Evolutionary conservation across 2,329 filamentous ascomycete species (phyloP), one percentile per base, ranked within the genome.

Genomic region (Akanthomyces uredinophilus): DNA sequence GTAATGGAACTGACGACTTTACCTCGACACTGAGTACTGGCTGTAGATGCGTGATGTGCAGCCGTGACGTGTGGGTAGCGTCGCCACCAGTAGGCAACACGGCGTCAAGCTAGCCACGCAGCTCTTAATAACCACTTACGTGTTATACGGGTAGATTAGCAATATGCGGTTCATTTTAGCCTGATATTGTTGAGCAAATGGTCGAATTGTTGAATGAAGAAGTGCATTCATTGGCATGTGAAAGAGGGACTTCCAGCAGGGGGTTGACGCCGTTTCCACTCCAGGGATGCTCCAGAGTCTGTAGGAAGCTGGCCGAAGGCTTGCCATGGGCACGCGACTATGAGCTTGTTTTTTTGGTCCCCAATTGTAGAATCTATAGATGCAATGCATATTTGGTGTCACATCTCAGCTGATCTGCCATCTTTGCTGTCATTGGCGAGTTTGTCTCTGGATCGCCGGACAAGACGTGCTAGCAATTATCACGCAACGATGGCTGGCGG

Each of bases 1-100:
- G 61, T 59, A 63, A 59, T 59, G 54, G 54, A 53, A 53, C 59
- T 59, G 47, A 56, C 41, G 53, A 55, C 35, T 62, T 62, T 57
- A 57, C 53, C 60, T 57, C 27, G 32, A 22, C 24, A n/a, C 20
- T 53, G 47, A 29, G 27, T 5, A 29, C 14, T 39, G 37, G 13
- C 16, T 16, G 37, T 47, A 47, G n/a, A 27, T 22, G 44, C n/a
- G 20, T 47, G 20, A 39, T 14, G 27, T 6, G 43, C 14, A 20
- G 7, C 32, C 32, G 32, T 35, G 32, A 35, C 11, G 32, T 35
- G 32, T 35, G 32, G 27, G 43, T 4, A 24, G 39, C n/a, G 22
- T 50, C 13, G 20, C 10, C 11, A 24, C 44, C 10, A 47, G 20
- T 8, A 6, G 4, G 44, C 44, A 47, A 11, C 11, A 22, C 44